Evolutionary conservation across 2,329 filamentous ascomycete species (phyloP), one percentile per base, ranked within the genome.

Genomic region (Penicillium sp.): DNA sequence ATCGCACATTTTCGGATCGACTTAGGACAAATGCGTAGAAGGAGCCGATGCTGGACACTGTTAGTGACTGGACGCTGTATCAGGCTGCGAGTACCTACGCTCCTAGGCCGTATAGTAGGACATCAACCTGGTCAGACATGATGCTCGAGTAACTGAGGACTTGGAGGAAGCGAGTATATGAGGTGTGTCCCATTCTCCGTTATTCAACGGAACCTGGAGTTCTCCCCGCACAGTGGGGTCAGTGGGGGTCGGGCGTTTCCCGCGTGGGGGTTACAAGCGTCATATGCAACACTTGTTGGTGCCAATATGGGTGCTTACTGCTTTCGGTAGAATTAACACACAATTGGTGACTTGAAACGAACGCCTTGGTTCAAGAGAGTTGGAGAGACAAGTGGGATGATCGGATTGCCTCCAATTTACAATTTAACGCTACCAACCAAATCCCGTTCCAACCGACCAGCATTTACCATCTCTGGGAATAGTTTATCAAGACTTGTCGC

Each of bases 21-120:
- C 73, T 77, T 0, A 84, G 64, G 35, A 85, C 78, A 57, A 84
- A 85, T 8, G 81, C 79, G 63, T 85, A 85, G 60, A 85, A 85
- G 2, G 81, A 83, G 27, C 83, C 83, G 51, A 85, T 84, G 0
- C 82, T 84, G 46, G 31, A 48, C 26, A 16, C 10, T 10, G 31
- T 62, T 39, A 60, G 46, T 26, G n/a, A 19, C 3, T 9, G 26
- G 45, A 3, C 4, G 7, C 7, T 6, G 13, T n/a, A 22, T 21
- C 13, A 10, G 11, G 21, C 8, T 16, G 22, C 4, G 2, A n/a
- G 5, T 21, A 76, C 80, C 69, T 66, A 84, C 81, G 82, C 82
- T 63, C 82, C 81, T 0, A 84, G 76, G 2, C 82, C 82, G 53
- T 83, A 84, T 10, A 84, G 65, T 1, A 84, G 72, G 2, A 84